Base-by-base conservation (phyloP, 306 rosid species). In the Cucurbita argyrosperma region DNA sequence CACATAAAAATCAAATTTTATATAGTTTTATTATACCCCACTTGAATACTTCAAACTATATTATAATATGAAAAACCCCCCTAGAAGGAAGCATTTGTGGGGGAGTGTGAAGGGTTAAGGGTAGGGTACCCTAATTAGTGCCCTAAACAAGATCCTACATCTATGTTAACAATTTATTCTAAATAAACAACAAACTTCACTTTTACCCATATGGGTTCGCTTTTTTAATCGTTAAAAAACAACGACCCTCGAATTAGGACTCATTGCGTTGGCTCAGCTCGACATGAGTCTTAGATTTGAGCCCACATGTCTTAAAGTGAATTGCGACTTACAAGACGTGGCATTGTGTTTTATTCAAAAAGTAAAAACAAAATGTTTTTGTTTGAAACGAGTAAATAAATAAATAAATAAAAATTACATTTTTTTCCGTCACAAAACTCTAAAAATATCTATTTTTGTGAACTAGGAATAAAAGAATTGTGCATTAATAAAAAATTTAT, bases 111-210 rank as follows among this genome's bases (percentile, higher is more conserved):
- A 42, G 15, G 47, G 26, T 49, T 69, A 62, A 51, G 74, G 23
- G 46, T 70, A 70, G 74, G 59, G 74, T 51, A 30, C 74, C 60
- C 74, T 70, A 70, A 50, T 70, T 50, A 50, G 74, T 49, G 74
- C 59, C 74, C 74, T 70, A 70, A 70, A 70, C 59, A 50, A 70
- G 74, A 70, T 70, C 74, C 74, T 70, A 50, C 45, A 47, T 70
- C 59, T 70, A 70, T 70, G 59, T 70, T 50, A 49, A 70, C 26
- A 68, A 12, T 46, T 46, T 47, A 10, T 10, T 46, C 46, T 67
- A 67, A 67, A 66, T 0, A 30, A 14, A 30, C 9, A 8, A 50
- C 47, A 50, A 13, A 13, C 9, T 70, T 70, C 74, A 70, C 74
- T 26, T 70, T 70, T 70, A 70, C 40, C 59, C 59, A 70, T 70